Evolutionary conservation across 208 protist genomes (phyloP).

Genomic region (Trypanosoma platydactyli): DNA sequence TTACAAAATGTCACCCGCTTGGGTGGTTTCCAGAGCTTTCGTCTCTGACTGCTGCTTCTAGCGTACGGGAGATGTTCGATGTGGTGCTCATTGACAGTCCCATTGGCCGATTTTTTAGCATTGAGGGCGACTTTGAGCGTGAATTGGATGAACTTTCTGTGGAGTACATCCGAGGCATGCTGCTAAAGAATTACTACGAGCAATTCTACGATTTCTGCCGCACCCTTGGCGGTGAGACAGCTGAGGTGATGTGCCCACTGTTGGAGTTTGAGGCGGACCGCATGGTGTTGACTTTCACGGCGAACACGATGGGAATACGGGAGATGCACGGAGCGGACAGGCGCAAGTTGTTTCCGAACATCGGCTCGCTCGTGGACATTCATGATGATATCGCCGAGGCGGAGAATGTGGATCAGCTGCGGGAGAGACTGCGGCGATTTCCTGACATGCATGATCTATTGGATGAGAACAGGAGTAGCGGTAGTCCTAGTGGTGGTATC

Average conservation of each 20-base stretch:
- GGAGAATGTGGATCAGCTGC: conserved; percentile 80
- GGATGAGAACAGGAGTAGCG: conserved; percentile 54
- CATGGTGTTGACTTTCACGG: conserved; percentile 96
- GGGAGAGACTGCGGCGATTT: conserved; percentile 81
- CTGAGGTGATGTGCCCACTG: conserved; percentile 89
- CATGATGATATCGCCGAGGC: conserved; percentile 85
- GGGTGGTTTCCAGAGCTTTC: conserved; percentile 96
- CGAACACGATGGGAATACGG: conserved; percentile 96
- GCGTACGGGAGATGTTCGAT: conserved; percentile 96
- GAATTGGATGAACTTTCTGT: conserved; percentile 94
- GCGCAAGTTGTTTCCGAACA: conserved; percentile 84
- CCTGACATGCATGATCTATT: conserved; percentile 75
- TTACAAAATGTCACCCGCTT: conserved; percentile 98
- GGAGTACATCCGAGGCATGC: conserved; percentile 97
- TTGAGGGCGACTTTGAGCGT: conserved; percentile 73
- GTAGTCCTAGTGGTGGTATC: not conserved
- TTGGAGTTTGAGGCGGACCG: conserved; percentile 97
- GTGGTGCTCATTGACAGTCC: conserved; percentile 97
- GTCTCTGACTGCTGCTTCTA: conserved; percentile 89
- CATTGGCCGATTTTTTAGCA: conserved; percentile 88
- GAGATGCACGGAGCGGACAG: conserved; percentile 81
- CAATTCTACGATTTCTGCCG: conserved; percentile 97
- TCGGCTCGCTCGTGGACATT: conserved; percentile 88
- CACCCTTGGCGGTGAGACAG: conserved; percentile 84
- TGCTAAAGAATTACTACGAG: conserved; percentile 99